phyloP scores from a whole-genome alignment of 2,329 filamentous ascomycete species.

The Conoideocrella luteorostrata region DNA sequence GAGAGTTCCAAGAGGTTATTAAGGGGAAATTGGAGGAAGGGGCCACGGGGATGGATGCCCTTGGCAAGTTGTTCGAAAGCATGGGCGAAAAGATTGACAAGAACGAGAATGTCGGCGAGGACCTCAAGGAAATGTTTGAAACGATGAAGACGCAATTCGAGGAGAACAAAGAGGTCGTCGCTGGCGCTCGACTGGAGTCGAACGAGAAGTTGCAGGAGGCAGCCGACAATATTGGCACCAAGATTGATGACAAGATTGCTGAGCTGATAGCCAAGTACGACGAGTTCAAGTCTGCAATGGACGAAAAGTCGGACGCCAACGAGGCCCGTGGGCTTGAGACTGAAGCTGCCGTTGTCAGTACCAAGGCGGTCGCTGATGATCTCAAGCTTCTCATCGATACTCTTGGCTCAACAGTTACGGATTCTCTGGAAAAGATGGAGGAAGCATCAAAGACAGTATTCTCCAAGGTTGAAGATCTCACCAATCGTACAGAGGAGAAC shows the following conservation, averaged over 20 bases:
- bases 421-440: slow-evolving; percentile 79
- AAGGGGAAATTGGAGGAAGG: slow-evolving; percentile 73
- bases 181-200: slow-evolving; percentile 73
- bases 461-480: slow-evolving; percentile 72
- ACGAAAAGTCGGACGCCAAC: slow-evolving; percentile 65
- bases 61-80: slow-evolving; percentile 64
- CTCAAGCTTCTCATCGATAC: slow-evolving; percentile 81
- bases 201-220: slow-evolving; percentile 67
- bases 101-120: slow-evolving; percentile 52
- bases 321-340: slow-evolving; percentile 69
- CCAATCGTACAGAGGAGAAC: slow-evolving; percentile 66
- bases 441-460: slow-evolving; percentile 85
- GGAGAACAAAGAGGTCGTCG: slow-evolving; percentile 71
- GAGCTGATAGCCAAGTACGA: slow-evolving; percentile 85
- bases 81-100: slow-evolving; percentile 57
- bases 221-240: slow-evolving; percentile 45
- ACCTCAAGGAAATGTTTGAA: slow-evolving; percentile 65
- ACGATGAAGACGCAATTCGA: slow-evolving; percentile 83
- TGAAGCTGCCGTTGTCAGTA: slow-evolving; percentile 65
- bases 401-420: slow-evolving; percentile 71
- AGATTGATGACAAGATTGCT: slow-evolving; percentile 60
- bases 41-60: slow-evolving; percentile 61
- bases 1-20: slow-evolving; percentile 71
- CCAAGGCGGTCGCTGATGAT: slow-evolving; percentile 78
- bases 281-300: slow-evolving; percentile 67